Conservation (phyloP, 1,284 basidiomycete species). For the Apiotrichum sp. region DNA sequence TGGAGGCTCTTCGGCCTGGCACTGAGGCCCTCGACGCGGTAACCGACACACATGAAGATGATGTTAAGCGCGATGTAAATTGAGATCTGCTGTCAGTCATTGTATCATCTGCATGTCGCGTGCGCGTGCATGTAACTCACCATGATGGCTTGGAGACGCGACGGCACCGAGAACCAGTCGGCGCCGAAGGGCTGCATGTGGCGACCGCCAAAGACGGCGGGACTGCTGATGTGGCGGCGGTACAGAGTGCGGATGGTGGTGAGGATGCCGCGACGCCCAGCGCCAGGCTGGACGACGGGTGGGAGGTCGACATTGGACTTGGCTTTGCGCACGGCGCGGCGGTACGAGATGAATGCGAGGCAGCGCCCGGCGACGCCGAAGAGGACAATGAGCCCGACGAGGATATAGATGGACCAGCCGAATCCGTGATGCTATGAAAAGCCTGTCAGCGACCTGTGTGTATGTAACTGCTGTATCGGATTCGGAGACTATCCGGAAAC, state of each 20-base stretch:
- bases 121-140: slow-evolving; percentile 8
- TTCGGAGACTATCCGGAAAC: too few species aligned
- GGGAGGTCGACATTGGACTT: not conserved
- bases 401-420: slow-evolving; percentile 23
- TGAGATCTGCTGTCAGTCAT: slow-evolving; percentile 17
- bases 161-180: slow-evolving; percentile 20
- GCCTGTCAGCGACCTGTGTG: too few species aligned
- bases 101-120: too few species aligned
- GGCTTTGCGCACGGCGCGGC: not conserved
- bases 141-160: slow-evolving; percentile 24
- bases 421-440: slow-evolving; percentile 21
- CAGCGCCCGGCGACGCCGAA: slow-evolving; percentile 17
- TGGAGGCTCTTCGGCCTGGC: slow-evolving; percentile 8
- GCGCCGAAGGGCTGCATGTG: slow-evolving; percentile 24
- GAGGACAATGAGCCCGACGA: slow-evolving; percentile 16
- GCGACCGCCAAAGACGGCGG: slow-evolving; percentile 23
- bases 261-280: not conserved
- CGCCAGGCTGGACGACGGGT: not conserved
- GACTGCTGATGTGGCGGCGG: slow-evolving; percentile 16
- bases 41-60: slow-evolving; percentile 45
- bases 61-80: slow-evolving; percentile 26
- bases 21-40: slow-evolving; percentile 49
- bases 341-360: not conserved
- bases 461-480: too few species aligned
- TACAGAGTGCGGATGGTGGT: slow-evolving; percentile 9